Conservation (phyloP, 169 alveolate genomes). For the Amoebophrya sp. region DNA sequence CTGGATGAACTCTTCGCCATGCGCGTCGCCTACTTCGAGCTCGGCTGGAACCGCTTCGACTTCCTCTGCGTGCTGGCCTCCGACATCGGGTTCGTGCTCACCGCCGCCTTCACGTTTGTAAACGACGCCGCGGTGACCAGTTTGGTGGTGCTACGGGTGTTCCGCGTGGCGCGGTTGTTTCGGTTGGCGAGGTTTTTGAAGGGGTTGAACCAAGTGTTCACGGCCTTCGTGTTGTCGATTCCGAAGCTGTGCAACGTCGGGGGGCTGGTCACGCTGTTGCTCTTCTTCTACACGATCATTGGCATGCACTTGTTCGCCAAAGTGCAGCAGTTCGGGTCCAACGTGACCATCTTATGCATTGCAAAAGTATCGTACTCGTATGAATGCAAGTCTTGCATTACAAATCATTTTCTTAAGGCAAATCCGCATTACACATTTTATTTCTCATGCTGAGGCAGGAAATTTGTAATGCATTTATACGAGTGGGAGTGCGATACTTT, state of each 20-base stretch:
- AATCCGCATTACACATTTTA: too few species aligned
- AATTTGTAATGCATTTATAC: too few species aligned
- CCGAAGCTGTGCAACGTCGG: background rate
- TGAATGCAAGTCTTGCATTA: too few species aligned
- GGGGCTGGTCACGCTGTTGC: background rate
- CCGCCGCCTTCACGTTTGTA: background rate
- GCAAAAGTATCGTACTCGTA: too few species aligned
- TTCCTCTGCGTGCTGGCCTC: background rate
- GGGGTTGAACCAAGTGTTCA: background rate
- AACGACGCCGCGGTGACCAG: background rate
- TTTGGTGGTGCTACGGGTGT: background rate
- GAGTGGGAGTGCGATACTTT: too few species aligned
- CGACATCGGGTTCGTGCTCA: background rate
- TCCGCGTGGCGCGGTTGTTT: background rate
- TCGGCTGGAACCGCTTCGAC: background rate
- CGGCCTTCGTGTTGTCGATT: background rate
- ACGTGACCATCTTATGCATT: too few species aligned
- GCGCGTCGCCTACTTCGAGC: background rate
- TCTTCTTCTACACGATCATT: background rate
- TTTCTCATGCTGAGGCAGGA: too few species aligned
- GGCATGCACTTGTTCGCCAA: background rate
- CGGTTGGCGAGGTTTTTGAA: background rate
- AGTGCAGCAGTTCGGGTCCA: background rate
- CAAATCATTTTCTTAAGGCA: too few species aligned
- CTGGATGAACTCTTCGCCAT: too few species aligned